phyloP scores from a whole-genome alignment of 75 land plant genomes.

The Pinus albicaulis region DNA sequence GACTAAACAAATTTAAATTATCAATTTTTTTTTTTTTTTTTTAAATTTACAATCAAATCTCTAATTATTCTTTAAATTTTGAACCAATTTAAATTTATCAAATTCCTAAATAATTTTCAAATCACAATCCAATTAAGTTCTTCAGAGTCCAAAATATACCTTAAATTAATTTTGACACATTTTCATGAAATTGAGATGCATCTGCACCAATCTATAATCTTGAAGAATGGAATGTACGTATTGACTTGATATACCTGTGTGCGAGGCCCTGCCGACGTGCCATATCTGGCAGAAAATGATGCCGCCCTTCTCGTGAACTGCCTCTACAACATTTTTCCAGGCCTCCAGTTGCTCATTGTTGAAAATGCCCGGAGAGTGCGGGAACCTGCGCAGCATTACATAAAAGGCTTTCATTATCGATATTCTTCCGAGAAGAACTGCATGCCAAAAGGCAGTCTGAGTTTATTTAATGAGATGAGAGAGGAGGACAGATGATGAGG shows the following conservation, averaged over 20 bases:
- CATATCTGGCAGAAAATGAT: slow-evolving; percentile 33
- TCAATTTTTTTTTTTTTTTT: background rate
- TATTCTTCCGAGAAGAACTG: background rate
- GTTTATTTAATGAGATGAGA: background rate
- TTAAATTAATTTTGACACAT: no score
- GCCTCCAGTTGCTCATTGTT: slow-evolving; percentile 24
- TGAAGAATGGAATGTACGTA: background rate
- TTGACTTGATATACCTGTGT: slow-evolving; percentile 34
- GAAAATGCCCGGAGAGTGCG: slow-evolving; percentile 21
- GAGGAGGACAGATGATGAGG: no score
- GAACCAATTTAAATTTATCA: no score
- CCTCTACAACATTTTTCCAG: slow-evolving; percentile 30
- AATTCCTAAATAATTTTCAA: no score
- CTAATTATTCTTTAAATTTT: no score
- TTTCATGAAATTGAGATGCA: no score
- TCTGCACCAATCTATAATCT: no score
- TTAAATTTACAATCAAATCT: no score
- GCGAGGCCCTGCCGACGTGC: slow-evolving; percentile 51
- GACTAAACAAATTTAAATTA: no score
- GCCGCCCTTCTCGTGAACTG: slow-evolving; percentile 31
- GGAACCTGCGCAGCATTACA: slow-evolving; percentile 24
- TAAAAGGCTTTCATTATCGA: background rate
- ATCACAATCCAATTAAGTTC: no score
- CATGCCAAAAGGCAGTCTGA: slow-evolving; percentile 54
- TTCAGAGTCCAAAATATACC: no score